These are phyloP conservation scores for Mortierella sp. DNA, from an alignment of 371 early-diverging fungal genomes.

Conservation along the genomic window DNA sequence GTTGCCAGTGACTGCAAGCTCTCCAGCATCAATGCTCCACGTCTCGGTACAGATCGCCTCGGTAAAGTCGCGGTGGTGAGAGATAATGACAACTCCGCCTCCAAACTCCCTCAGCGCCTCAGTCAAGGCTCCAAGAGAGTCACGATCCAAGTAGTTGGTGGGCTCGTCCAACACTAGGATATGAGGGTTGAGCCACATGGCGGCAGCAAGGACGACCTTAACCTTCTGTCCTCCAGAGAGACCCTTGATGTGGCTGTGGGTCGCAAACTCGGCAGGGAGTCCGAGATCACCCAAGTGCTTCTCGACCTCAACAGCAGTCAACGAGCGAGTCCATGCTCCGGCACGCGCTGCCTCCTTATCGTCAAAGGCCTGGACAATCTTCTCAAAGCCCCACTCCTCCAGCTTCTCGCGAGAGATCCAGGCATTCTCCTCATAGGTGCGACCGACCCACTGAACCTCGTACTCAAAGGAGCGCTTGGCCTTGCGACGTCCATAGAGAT, in stretches of 20 bases:
- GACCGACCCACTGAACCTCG: conserved; percentile 75
- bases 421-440: conserved; percentile 73
- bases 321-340: conserved; percentile 74
- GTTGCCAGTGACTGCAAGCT: conserved; percentile 59
- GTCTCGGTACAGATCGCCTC: conserved; percentile 79
- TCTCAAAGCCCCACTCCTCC: conserved; percentile 77
- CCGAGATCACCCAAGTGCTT: conserved; percentile 81
- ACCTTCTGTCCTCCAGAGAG: conserved; percentile 95
- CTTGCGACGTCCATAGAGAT: conserved; percentile 77
- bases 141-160: conserved; percentile 88
- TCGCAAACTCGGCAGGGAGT: conserved; percentile 80
- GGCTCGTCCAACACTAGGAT: conserved; percentile 93
- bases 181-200: conserved; percentile 90
- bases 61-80: conserved; percentile 83
- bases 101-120: conserved; percentile 77
- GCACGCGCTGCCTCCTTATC: conserved; percentile 75
- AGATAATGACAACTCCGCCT: conserved; percentile 85
- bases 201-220: conserved; percentile 89
- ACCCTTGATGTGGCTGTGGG: conserved; percentile 88
- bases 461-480: conserved; percentile 79
- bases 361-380: conserved; percentile 77
- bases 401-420: conserved; percentile 84
- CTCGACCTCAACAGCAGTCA: conserved; percentile 77
- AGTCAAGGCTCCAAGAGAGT: conserved; percentile 81
- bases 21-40: conserved; percentile 83